phyloP scores from a whole-genome alignment of 2,329 filamentous ascomycete genomes.

The Claviceps paspali region DNA sequence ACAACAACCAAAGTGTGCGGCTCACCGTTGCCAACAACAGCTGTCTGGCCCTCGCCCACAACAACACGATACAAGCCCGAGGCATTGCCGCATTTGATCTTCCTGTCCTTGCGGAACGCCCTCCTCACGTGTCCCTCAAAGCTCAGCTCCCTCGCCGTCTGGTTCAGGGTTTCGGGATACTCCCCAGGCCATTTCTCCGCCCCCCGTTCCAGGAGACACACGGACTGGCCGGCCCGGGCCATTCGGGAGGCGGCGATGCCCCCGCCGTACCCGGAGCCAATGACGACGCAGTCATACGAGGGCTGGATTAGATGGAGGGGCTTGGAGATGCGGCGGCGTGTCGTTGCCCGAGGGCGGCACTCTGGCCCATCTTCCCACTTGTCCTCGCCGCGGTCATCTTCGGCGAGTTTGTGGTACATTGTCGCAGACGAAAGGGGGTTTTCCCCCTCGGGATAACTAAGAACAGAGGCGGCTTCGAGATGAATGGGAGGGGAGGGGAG shows the following conservation, averaged over 20 bases:
- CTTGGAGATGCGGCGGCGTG: constrained; percentile 35
- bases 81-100: constrained; percentile 31
- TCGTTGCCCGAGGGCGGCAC: not conserved
- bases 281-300: constrained; percentile 49
- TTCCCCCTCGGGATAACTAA: too few species aligned
- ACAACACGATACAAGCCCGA: constrained; percentile 50
- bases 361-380: too few species aligned
- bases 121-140: constrained; percentile 30
- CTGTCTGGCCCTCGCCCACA: constrained; percentile 48
- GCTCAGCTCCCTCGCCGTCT: constrained; percentile 37
- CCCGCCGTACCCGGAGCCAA: constrained; percentile 55
- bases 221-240: constrained; percentile 38
- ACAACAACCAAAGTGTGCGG: too few species aligned
- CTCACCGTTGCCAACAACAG: constrained; percentile 39
- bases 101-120: constrained; percentile 25
- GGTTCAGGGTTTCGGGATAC: constrained; percentile 34
- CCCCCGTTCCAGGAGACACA: constrained; percentile 50
- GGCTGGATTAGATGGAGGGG: constrained; percentile 40
- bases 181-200: constrained; percentile 52
- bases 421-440: not conserved
- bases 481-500: too few species aligned
- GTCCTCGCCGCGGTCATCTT: too few species aligned
- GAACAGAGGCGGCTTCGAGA: too few species aligned
- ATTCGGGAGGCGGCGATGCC: constrained; percentile 50
- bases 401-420: not conserved